Evolutionary conservation across 1,139 yeast species (phyloP), one percentile per base, ranked within the genome.

Genomic region (Cylindricascospora bacillispora): DNA sequence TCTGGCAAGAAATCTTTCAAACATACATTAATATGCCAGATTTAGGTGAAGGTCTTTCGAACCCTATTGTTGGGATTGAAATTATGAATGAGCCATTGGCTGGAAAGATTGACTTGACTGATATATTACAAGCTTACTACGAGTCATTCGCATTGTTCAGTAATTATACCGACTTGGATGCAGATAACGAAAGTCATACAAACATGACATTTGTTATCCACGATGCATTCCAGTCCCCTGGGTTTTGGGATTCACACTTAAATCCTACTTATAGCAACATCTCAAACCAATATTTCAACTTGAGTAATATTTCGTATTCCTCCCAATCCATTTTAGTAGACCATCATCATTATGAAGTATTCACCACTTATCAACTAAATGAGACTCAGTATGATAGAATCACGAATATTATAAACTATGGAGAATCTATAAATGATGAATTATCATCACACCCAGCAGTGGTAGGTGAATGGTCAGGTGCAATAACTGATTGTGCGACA

Each of bases 331-430:
- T 73, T 24, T 22, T 41, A 6, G 52, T 73, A 28, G 63, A 73
- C 31, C 80, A 73, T 47, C 79, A 73, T 48, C 82, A 73, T 49
- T 76, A 71, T 42, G 74, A 74, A 45, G 76, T 73, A 4, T 73
- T 74, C 45, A 60, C 66, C 1, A 57, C 57, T 9, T 52, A 45
- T 19, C 65, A 64, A 33, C 57, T 72, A 15, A 42, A 56, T n/a
- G 34, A 55, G 43, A 41, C 40, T 3, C 44, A 45, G n/a, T 40
- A 38, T 12, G 39, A 37, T 7, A 43, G 58, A 15, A 27, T 47
- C 3, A 30, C 43, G 12, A 59, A 58, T 34, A 60, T 67, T 26
- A 45, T 43, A 26, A 51, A 56, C 33, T 65, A 55, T 37, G 63
- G 65, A 4, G 39, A 48, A 2, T 47, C 62, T 1, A 57, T 68